Evolutionary conservation across 176 grass and related monocot species (phyloP), one percentile per base, ranked within the genome.

Genomic region (Oryza nivara): DNA sequence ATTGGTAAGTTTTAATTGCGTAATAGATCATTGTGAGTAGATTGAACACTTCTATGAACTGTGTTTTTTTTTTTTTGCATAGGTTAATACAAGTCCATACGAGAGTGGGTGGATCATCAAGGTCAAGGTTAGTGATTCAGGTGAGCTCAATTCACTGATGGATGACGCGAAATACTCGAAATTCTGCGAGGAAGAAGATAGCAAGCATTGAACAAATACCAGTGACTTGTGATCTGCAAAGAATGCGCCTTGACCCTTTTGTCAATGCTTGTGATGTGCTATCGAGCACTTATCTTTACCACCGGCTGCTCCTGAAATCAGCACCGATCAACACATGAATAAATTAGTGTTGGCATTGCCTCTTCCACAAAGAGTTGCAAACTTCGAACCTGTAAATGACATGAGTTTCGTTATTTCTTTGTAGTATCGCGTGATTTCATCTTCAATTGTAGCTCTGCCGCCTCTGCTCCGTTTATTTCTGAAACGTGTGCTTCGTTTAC

Each of bases 61-160:
- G 19, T 66, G 19, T 13, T 28, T 30, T 70, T 54, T 30, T 28
- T 32, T 66, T 78, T 4, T 0, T 49, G 22, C 79, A 65, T 64
- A 92, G 93, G 80, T 99, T 23, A 99, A 96, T 74, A 91, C 72
- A 54, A 92, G 84, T 14, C 91, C 96, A 77, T 99, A 96, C 49
- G 88, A 89, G n/a, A 54, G 83, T 22, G 96, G 90, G 10, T 99
- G 93, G 97, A 96, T 96, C 70, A 87, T 99, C 85, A 99, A 99
- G 89, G 93, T 99, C 75, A 99, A 99, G 79, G 72, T 96, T 67
- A 91, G 76, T 10, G 65, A 92, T 78, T 71, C 81, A 49, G 90
- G 84, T 26, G 88, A 99, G 81, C 83, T 96, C 67, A 88, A 82
- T 75, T 92, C 89, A 1, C 82, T 99, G 81, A 96, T 99, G 97